Percentiles rank a stretch among this genome's conserved stretches.
Evolutionary conservation across 176 grass and related monocot genomes (phyloP).

Genomic region (Chrysopogon serrulatus): DNA sequence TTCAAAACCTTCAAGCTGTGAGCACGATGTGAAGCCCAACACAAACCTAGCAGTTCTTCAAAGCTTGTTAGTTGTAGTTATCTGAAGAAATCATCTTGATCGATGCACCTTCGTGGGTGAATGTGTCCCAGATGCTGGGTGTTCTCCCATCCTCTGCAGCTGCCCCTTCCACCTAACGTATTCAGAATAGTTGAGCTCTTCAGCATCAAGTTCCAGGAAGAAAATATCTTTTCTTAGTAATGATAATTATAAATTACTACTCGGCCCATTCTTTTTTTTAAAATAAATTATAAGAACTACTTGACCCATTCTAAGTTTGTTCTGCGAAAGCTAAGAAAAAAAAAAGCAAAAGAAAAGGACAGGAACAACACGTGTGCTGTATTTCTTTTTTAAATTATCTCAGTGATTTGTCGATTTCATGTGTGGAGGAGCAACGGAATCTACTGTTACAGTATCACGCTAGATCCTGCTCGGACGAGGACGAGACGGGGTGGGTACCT

Average conservation of each 20-base stretch:
- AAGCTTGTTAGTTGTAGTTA: background rate
- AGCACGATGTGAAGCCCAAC: background rate
- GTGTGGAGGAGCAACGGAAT: too few relatives aligned
- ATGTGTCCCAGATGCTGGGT: slow-evolving; percentile 65
- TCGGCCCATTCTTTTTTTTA: background rate
- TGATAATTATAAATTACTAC: too few relatives aligned
- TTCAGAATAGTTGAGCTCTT: background rate
- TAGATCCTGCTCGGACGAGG: background rate
- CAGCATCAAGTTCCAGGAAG: background rate
- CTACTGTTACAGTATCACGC: background rate
- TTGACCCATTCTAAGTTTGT: background rate
- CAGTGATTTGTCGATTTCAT: background rate
- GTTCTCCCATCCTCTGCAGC: slow-evolving; percentile 60
- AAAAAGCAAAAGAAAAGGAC: background rate
- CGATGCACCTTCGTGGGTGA: slow-evolving; percentile 40
- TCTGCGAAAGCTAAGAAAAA: too few relatives aligned
- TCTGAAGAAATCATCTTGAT: background rate
- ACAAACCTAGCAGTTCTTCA: background rate
- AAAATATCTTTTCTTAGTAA: background rate
- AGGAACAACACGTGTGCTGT: background rate
- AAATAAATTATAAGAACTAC: background rate
- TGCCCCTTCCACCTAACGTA: slow-evolving; percentile 52
- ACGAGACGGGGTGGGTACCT: background rate
- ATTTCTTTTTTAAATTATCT: too few relatives aligned
- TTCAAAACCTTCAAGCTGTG: background rate